Evolutionary conservation across 2,329 filamentous ascomycete genomes (phyloP), one percentile per base, ranked within the genome.

Genomic region (Colletotrichum cereale): DNA sequence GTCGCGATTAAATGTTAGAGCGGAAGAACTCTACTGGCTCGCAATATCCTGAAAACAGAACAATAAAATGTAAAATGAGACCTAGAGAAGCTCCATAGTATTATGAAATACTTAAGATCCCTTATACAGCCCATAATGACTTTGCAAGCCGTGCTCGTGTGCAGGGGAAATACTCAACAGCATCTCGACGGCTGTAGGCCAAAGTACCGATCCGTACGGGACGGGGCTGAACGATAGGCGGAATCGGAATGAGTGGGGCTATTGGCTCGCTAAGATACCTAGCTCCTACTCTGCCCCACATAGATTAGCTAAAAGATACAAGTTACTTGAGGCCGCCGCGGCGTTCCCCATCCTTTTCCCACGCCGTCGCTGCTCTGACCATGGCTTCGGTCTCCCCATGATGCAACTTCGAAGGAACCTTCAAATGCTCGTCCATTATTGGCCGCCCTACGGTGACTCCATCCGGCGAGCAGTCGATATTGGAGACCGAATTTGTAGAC

Each of bases 271-370:
- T 4, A n/a, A n/a, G n/a, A n/a, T n/a, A n/a, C n/a, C n/a, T n/a
- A 14, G 31, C 31, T 38, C n/a, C 7, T 0, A 2, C 1, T 8
- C 1, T 0, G 60, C 24, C 60, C 60, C 60, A 62, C 44, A 52
- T 62, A 14, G 44, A 44, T 16, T n/a, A 18, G 3, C n/a, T 21
- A 55, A 48, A 68, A 72, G 40, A 44, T 42, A 63, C 61, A 26
- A 50, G 60, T 14, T 53, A 72, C 69, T 69, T 69, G 69, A 72
- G 69, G 69, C 69, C 69, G 69, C 69, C 69, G 60, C 69, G 47
- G 44, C 26, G 12, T 56, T 63, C 53, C 18, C 69, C 65, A 52
- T 60, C 44, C 4, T 8, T 47, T 38, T 58, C 44, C 14, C 21
- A 61, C 60, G 26, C 29, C 47, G 31, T 67, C 16, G 50, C 56